phyloP scores from a whole-genome alignment of 345 rosid species.

The Brassica carinata region DNA sequence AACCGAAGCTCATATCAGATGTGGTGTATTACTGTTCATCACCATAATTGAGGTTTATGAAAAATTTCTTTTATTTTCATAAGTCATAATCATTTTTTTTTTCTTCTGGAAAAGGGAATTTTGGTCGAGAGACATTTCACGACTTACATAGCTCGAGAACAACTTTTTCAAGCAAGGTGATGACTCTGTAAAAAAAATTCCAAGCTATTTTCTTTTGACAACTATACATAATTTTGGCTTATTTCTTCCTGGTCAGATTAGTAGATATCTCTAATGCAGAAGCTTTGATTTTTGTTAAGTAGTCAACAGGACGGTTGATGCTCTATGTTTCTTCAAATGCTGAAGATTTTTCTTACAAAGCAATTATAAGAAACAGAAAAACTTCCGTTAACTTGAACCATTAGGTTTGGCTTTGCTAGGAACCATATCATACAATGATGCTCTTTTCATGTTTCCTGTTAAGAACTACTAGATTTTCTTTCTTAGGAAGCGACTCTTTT shows the following conservation, averaged over 20 bases:
- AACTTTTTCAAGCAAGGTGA: constrained; percentile 61
- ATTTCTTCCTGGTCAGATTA: constrained; percentile 46
- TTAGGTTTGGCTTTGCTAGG: constrained; percentile 8
- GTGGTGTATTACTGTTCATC: too few relatives aligned
- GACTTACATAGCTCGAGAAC: constrained; percentile 62
- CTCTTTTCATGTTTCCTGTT: not conserved
- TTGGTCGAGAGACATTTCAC: constrained; percentile 58
- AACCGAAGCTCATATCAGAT: not conserved
- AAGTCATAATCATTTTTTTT: not conserved
- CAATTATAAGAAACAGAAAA: not conserved
- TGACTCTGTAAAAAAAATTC: not conserved
- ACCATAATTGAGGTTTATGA: too few relatives aligned
- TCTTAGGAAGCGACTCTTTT: not conserved
- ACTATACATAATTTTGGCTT: constrained; percentile 13
- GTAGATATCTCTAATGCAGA: constrained; percentile 60
- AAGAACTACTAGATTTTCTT: not conserved
- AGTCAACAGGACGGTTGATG: constrained; percentile 48
- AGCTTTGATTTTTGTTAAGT: constrained; percentile 69
- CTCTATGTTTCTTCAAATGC: constrained; percentile 64
- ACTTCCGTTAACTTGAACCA: not conserved
- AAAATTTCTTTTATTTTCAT: too few relatives aligned
- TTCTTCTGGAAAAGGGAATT: constrained; percentile 41
- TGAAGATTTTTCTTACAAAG: constrained; percentile 25
- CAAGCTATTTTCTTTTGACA: not conserved
- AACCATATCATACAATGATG: not conserved